phyloP scores from a whole-genome alignment of 768 basidiomycete genomes.

The Coprinopsis strossmayeri region DNA sequence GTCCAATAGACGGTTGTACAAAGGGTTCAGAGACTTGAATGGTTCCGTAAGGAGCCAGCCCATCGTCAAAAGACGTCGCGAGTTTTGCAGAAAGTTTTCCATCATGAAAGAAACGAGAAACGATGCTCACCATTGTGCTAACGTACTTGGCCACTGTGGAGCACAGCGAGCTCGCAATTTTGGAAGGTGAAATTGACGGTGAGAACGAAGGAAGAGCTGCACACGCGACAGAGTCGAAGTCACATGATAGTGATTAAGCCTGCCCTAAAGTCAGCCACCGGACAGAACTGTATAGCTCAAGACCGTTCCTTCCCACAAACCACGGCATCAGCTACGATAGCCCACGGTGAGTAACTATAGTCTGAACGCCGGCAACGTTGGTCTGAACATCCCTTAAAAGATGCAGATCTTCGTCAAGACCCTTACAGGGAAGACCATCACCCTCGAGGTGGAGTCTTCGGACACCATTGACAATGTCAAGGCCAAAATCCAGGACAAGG shows the following conservation, averaged over 20 bases:
- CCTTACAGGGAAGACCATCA: conserved; percentile 96
- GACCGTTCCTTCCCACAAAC: conserved; percentile 22
- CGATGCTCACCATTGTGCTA: conserved; percentile 21
- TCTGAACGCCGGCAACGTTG: conserved; percentile 12
- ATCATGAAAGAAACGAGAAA: conserved; percentile 5
- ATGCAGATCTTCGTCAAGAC: conserved; percentile 66
- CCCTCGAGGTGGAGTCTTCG: conserved; percentile 95
- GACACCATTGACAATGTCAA: conserved; percentile 97
- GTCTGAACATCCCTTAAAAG: conserved; percentile 17
- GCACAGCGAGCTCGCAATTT: no score
- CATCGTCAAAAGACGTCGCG: conserved; percentile 59
- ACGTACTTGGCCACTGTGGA: background rate
- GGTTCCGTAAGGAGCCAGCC: conserved; percentile 61
- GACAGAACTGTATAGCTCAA: conserved; percentile 21
- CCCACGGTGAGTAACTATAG: conserved; percentile 25
- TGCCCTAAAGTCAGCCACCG: conserved; percentile 38
- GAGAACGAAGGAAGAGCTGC: conserved; percentile 4
- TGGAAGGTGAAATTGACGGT: no score
- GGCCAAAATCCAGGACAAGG: conserved; percentile 58
- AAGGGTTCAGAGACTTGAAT: conserved; percentile 72
- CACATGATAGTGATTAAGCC: conserved; percentile 19
- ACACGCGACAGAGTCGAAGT: background rate
- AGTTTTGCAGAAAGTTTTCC: conserved; percentile 27
- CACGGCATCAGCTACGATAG: conserved; percentile 17
- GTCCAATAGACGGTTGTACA: background rate